Evolutionary conservation across 1,284 basidiomycete genomes (phyloP), one percentile per base, ranked within the genome.

Genomic region (Ceratobasidium sp.): DNA sequence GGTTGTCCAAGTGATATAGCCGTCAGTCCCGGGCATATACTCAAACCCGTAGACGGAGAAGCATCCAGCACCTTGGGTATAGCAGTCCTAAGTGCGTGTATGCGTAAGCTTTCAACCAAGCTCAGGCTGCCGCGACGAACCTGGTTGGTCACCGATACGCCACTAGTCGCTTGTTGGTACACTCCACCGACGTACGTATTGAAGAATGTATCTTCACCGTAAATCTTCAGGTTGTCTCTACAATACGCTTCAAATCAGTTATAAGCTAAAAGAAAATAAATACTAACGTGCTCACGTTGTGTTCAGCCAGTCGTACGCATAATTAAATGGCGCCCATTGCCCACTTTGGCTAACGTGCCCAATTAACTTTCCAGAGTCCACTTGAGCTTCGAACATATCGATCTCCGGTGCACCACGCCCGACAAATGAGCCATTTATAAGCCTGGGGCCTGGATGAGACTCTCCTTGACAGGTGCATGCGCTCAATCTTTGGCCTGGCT

Each of bases 361-460:
- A 33, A 72, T 58, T 23, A 71, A 12, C n/a, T 61, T 23, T n/a
- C 80, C 46, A 40, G 79, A 81, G 70, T 72, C 69, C 46, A 85
- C 83, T 73, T 91, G 89, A 5, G 93, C 94, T 84, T 95, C 94
- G 78, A 95, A 88, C 55, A 95, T 86, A 85, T 95, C 94, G 77
- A 97, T 96, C 85, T 97, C 95, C 5, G 95, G 96, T 0, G 95
- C 94, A 0, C 92, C 88, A 44, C 96, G 90, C 12, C 94, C 94
- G 13, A 77, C 67, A 44, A 78, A 77, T 18, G 55, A 68, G 12
- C 83, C 83, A 68, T 82, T 78, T 53, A 79, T n/a, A 80, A 84
- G 80, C 71, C 83, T 80, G 79, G 89, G 84, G 63, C 89, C 84
- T 60, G 88, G 86, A 82, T 90, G 85, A 63, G 86, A 76, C 49